Conservation (phyloP, 495 filamentous ascomycete genomes). For the Aspergillus bertholletiae region DNA sequence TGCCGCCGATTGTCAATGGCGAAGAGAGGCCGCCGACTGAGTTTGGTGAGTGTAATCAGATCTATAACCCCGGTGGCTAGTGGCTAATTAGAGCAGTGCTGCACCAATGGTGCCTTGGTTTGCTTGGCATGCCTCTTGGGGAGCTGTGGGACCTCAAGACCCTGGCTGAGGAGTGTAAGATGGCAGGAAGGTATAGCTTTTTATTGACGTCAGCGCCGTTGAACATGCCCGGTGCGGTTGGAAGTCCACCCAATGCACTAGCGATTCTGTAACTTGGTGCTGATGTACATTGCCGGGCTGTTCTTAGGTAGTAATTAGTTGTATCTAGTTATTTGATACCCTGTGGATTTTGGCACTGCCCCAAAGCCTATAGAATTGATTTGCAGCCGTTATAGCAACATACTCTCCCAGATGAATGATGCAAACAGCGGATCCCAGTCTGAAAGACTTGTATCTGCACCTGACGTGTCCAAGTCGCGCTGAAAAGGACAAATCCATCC, state of each 20-base stretch:
- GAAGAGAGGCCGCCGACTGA: conserved; percentile 3
- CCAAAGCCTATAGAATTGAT: too few relatives aligned
- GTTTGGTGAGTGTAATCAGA: background rate
- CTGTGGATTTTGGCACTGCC: too few relatives aligned
- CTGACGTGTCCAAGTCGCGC: background rate
- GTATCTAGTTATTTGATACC: too few relatives aligned
- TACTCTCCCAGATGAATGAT: background rate
- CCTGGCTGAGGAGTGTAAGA: conserved; percentile 47
- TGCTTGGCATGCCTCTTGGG: conserved; percentile 52
- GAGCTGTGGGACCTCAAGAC: conserved; percentile 60
- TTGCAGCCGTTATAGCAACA: background rate
- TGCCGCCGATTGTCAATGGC: conserved; percentile 18
- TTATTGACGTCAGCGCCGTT: conserved; percentile 44
- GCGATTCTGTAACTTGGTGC: conserved; percentile 40
- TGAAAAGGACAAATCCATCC: background rate
- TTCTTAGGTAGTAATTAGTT: too few relatives aligned
- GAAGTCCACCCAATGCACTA: conserved; percentile 36
- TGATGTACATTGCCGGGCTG: too few relatives aligned
- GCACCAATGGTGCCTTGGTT: conserved; percentile 37
- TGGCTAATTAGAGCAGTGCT: conserved; percentile 20
- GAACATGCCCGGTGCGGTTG: conserved; percentile 41
- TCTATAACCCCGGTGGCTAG: background rate
- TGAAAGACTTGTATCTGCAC: background rate
- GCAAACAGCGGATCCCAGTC: background rate
- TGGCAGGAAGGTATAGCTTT: conserved; percentile 33